Base-by-base conservation (phyloP, 306 rosid genomes). In the Oemleria cerasiformis region DNA sequence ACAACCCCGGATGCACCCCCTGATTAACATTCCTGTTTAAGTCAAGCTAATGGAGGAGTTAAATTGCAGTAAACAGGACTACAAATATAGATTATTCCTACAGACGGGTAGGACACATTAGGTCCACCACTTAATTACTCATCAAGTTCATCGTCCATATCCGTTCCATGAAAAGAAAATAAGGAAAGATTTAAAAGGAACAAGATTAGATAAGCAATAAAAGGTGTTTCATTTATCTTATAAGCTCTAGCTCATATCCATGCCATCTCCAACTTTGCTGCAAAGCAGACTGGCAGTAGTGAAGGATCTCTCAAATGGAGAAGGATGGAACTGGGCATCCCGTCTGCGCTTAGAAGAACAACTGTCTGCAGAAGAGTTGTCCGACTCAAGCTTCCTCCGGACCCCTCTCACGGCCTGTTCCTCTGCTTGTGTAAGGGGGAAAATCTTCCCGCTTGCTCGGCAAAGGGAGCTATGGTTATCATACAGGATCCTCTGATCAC, bases 401-500 rank as follows among this genome's bases (percentile, higher is more conserved):
- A 90, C 85, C 73, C 98, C 97, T 79, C 86, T 84, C 69, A 88
- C 92, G 0, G 90, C 98, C 75, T 87, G 98, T 67, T 90, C 90
- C 85, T 93, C 96, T 5, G 67, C 80, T 0, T 79, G 80, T 1
- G 97, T 76, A 68, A 91, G 85, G 43, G 95, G 90, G 42, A 88
- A 92, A 57, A 81, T 79, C 75, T 88, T 85, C 63, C 96, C 72
- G 64, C 98, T 92, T 8, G 96, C 98, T 56, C 93, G 77, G 77
- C 96, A 90, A 65, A 90, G 90, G 40, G 98, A 92, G 86, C 89
- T 92, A 58, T 90, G 96, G 85, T 95, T 95, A 75, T 95, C 99
- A 75, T 91, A 95, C 73, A 95, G 66, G 85, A 95, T 95, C 84
- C 96, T 84, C 86, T 89, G 97, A 85, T 89, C 80, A 86, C 97